Percentiles rank a stretch among this genome's conserved stretches.
Conservation (phyloP, 768 basidiomycete species). For the Boletus rex-veris region DNA sequence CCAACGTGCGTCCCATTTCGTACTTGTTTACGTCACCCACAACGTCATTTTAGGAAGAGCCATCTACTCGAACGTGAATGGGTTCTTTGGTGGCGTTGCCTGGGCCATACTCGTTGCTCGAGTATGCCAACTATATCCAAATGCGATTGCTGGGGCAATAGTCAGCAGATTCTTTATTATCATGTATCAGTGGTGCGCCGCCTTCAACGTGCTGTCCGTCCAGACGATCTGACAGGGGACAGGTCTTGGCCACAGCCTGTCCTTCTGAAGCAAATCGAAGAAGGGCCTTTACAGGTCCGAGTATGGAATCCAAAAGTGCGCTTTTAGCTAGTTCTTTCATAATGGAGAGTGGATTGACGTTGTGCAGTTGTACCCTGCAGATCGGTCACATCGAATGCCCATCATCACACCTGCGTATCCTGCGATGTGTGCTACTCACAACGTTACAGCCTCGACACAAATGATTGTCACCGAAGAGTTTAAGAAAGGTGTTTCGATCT, state of each 20-base stretch:
- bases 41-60: constrained; percentile 67
- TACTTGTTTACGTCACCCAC: constrained; percentile 3
- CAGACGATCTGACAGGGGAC: constrained; percentile 8
- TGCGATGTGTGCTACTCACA: constrained; percentile 98
- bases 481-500: constrained; percentile 62
- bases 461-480: constrained; percentile 96
- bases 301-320: constrained; percentile 97
- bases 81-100: constrained; percentile 96
- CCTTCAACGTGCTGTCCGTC: neutral
- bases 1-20: constrained; percentile 59
- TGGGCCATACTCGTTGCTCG: constrained; percentile 99
- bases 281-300: constrained; percentile 86
- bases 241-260: constrained; percentile 99
- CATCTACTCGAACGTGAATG: constrained; percentile 97
- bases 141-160: constrained; percentile 88
- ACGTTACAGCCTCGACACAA: constrained; percentile 93
- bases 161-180: constrained; percentile 98
- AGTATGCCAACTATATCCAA: constrained; percentile 98
- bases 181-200: constrained; percentile 90
- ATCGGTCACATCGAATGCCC: constrained; percentile 96
- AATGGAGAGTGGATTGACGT: neutral
- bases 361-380: constrained; percentile 80
- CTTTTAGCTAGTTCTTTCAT: neutral
- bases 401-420: constrained; percentile 99
- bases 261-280: constrained; percentile 94